Base-by-base conservation (phyloP, 805 yeast genomes). In the Maudiozyma bulderi region DNA sequence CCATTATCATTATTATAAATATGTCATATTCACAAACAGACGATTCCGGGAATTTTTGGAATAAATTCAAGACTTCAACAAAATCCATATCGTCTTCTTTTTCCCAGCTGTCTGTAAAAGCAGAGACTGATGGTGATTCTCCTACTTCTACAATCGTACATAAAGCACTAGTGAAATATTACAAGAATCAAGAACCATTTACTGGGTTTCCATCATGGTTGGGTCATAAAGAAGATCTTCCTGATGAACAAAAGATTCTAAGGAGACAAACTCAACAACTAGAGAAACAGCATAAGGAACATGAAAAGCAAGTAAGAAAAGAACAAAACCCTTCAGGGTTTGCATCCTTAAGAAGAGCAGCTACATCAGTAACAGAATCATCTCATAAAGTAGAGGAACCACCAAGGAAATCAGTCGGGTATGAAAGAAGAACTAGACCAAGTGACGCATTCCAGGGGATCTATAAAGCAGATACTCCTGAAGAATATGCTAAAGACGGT, bases 81-180 rank as follows among this genome's bases (percentile, higher is more conserved):
- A 64, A 63, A 47, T 57, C 63, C 1, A 41, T 65, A 11, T 62
- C 66, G 1, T 48, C 62, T 1, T 62, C 67, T 7, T 49, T 64
- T 14, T 47, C 62, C 3, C 57, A 59, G 10, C 47, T 64, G 3
- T 58, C 66, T 3, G 42, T 58, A 1, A 61, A 57, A 43, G 49
- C 60, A 6, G 78, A 75, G 44, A 59, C 64, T 41, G 79, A 75
- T 51, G 76, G 76, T 29, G 69, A 66, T 32, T 54, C 66, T 1
- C 67, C 68, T 29, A 67, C 67, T 10, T 66, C 73, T 33, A 75
- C 80, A 0, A 64, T 73, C 7, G 65, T 75, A 5, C 74, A 73
- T 50, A 68, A 74, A 50, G 73, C 77, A 1, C 52, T 75, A 43
- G 70, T 72, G 9, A 64, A 66, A 45, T 71, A 60, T 57, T 75